A percentile compares a stretch with the other conserved stretches of the same genome.
Conservation (phyloP, 1,284 basidiomycete species). For the Coniferiporia sulphurascens region DNA sequence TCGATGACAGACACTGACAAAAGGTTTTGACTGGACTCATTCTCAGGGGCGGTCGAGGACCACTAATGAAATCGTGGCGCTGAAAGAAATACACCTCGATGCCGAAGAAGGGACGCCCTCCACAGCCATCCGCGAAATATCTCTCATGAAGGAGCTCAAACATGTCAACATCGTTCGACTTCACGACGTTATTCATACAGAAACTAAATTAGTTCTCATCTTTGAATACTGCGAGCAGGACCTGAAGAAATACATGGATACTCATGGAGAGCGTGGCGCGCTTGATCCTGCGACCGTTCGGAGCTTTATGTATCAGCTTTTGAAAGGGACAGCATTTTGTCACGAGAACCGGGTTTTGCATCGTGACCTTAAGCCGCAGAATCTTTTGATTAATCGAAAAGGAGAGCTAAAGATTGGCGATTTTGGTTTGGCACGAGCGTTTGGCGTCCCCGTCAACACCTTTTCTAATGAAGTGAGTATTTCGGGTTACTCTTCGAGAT, state of each 20-base stretch:
- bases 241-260: slow-evolving; percentile 99
- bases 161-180: slow-evolving; percentile 94
- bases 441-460: slow-evolving; percentile 94
- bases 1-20: slow-evolving; percentile 1
- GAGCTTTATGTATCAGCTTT: slow-evolving; percentile 95
- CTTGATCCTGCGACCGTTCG: slow-evolving; percentile 92
- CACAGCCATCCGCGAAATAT: slow-evolving; percentile 93
- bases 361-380: slow-evolving; percentile 97
- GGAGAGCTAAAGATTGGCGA: slow-evolving; percentile 98
- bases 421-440: slow-evolving; percentile 91
- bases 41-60: slow-evolving; percentile 75
- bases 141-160: slow-evolving; percentile 95
- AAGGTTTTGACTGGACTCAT: slow-evolving; percentile 11
- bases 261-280: slow-evolving; percentile 93
- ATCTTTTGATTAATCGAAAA: slow-evolving; percentile 94
- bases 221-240: slow-evolving; percentile 99
- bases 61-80: slow-evolving; percentile 85
- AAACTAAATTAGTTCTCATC: slow-evolving; percentile 97
- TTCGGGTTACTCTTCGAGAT: background rate
- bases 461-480: slow-evolving; percentile 86
- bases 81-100: slow-evolving; percentile 95
- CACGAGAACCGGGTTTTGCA: slow-evolving; percentile 98
- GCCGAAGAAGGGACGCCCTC: slow-evolving; percentile 94
- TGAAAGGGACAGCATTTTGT: slow-evolving; percentile 98
- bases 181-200: slow-evolving; percentile 97